Base-by-base conservation (phyloP, 371 early-diverging fungal genomes). In the Mortierella sp. region DNA sequence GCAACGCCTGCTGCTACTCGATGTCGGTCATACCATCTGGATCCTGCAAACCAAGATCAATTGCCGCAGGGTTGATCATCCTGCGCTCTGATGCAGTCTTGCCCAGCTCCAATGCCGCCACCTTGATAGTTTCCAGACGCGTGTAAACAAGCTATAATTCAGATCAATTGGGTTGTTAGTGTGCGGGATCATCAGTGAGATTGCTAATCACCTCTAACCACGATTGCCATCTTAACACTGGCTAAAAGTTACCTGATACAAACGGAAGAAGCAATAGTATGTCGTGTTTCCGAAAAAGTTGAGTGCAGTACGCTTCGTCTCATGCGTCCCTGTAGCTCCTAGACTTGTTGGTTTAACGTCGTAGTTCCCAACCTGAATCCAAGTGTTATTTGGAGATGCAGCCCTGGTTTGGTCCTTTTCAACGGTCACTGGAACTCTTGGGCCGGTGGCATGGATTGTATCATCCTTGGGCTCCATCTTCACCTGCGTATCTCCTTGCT, bases 201-300 rank as follows among this genome's bases (percentile, higher is more conserved):
- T 39, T 14, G 7, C 39, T 14, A 39, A 37, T 17, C n/a, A n/a
- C 24, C 17, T 8, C 40, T 39, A 39, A 39, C 14, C 39, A 39
- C 39, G 39, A 10, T 5, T 43, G 44, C 44, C 9, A 43, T 43
- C 9, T 9, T 24, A 12, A 47, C 7, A 22, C 34, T 44, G 17
- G 17, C 24, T 44, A 40, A 52, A 41, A 16, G 76, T 57, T 79
- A 92, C 92, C 84, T 94, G 90, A 63, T 92, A 93, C 47, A 94
- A 88, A 47, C 98, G 81, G 81, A 98, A 90, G 67, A 98, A 95
- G 47, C 89, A 91, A 73, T 94, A 98, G 59, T 92, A 92, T 25
- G 78, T 79, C 31, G 84, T 91, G 69, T 97, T 95, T 22, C 88
- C 89, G 78, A 91, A 79, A 62, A 76, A 85, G 57, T 82, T 87